Conservation (phyloP, 441 rosid species). For the Gossypium aridum region DNA sequence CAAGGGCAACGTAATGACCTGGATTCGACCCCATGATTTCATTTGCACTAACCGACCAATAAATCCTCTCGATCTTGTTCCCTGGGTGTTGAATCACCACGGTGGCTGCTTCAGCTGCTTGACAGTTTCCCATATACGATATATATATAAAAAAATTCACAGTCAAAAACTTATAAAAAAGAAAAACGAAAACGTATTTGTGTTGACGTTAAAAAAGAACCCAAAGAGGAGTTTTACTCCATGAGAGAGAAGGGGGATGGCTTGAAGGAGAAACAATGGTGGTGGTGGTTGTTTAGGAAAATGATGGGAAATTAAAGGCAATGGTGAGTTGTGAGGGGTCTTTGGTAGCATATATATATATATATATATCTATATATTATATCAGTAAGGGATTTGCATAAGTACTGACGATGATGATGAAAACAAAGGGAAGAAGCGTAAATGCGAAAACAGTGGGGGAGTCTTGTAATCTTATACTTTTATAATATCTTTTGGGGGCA, state of each 20-base stretch:
- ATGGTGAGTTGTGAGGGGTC: not conserved
- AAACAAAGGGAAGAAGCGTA: conserved; percentile 1
- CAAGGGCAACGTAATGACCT: conserved; percentile 77
- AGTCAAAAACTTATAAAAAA: not conserved
- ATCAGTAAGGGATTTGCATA: not conserved
- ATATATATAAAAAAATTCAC: not conserved
- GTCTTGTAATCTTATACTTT: not conserved
- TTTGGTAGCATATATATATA: not conserved
- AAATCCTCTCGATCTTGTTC: conserved; percentile 61
- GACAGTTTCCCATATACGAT: conserved; percentile 76
- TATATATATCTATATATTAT: not conserved
- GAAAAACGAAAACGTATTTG: not conserved
- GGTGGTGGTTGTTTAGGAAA: not conserved
- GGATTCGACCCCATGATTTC: conserved; percentile 71
- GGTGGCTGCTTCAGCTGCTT: conserved; percentile 81
- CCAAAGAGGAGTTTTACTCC: not conserved
- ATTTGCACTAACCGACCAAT: conserved; percentile 68
- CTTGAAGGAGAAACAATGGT: conserved; percentile 12
- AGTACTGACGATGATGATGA: too few relatives aligned
- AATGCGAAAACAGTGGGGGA: not conserved
- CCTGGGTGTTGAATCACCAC: conserved; percentile 77
- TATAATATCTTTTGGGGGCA: not conserved
- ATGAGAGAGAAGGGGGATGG: not conserved
- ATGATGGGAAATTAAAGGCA: conserved; percentile 1
- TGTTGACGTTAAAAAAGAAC: not conserved